Evolutionary conservation across 75 land plant genomes (phyloP).

Genomic region (Picea sitchensis): DNA sequence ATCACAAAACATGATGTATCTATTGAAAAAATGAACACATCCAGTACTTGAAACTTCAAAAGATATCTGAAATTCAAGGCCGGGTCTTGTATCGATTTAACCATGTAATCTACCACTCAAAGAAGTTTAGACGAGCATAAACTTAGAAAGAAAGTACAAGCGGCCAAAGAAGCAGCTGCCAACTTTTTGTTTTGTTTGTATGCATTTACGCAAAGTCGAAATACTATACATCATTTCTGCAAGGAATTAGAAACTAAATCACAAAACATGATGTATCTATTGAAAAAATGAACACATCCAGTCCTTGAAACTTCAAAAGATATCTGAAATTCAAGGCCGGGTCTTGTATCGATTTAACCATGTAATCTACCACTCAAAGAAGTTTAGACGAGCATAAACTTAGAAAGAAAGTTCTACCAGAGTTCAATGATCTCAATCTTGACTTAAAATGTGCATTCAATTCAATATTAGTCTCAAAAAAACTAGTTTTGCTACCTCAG

Average conservation of each 20-base stretch:
- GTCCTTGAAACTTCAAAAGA: background rate
- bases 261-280: background rate
- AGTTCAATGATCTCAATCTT: too few relatives aligned
- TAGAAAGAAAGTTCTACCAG: background rate
- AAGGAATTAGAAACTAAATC: background rate
- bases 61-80: background rate
- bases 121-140: background rate
- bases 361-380: too few relatives aligned
- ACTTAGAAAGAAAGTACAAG: background rate
- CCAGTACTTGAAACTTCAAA: background rate
- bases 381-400: background rate
- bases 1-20: background rate
- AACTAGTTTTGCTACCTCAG: too few relatives aligned
- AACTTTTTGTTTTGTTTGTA: background rate
- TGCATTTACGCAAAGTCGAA: background rate
- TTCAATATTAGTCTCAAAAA: too few relatives aligned
- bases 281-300: too few relatives aligned
- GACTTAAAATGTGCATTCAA: too few relatives aligned
- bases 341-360: too few relatives aligned
- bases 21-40: too few relatives aligned
- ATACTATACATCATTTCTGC: too few relatives aligned
- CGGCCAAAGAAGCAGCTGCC: background rate
- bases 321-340: background rate
- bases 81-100: too few relatives aligned
- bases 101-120: too few relatives aligned